Evolutionary conservation across 345 rosid genomes (phyloP).

Genomic region (Linum trigynum): DNA sequence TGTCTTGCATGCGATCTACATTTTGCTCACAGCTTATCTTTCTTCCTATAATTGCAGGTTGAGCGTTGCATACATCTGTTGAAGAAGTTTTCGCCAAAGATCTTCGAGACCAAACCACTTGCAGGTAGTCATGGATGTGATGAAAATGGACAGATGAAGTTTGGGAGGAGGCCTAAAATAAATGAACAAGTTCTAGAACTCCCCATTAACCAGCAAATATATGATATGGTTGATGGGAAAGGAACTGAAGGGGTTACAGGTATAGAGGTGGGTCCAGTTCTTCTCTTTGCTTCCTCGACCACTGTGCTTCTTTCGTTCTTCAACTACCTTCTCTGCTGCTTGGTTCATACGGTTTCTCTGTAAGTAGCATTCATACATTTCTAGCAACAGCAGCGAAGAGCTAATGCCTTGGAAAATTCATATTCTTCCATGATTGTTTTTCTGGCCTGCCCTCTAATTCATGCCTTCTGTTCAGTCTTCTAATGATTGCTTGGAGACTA

Average conservation of each 20-base stretch:
- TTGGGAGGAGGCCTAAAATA: conserved; percentile 52
- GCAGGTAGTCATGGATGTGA: conserved; percentile 17
- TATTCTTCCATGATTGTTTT: too few relatives aligned
- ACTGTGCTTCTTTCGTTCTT: neutral
- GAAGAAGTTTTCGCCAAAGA: conserved; percentile 34
- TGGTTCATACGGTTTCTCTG: neutral
- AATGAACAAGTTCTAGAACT: conserved; percentile 74
- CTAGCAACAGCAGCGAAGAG: neutral
- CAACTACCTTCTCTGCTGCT: neutral
- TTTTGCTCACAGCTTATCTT: neutral
- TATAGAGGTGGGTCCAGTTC: conserved; percentile 50
- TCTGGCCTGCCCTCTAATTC: too few relatives aligned
- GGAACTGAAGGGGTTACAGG: conserved; percentile 58
- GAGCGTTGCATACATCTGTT: conserved; percentile 55
- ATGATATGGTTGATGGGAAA: conserved; percentile 75
- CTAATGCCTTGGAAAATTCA: too few relatives aligned
- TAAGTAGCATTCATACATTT: neutral
- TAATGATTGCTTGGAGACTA: neutral
- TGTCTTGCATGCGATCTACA: neutral
- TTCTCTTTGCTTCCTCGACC: conserved; percentile 1
- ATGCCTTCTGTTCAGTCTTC: too few relatives aligned
- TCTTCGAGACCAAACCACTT: conserved; percentile 27
- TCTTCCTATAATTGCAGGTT: conserved; percentile 39
- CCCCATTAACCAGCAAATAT: conserved; percentile 69
- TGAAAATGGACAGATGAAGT: conserved; percentile 40